Conservation (phyloP, 495 filamentous ascomycete genomes). For the Evernia prunastri region DNA sequence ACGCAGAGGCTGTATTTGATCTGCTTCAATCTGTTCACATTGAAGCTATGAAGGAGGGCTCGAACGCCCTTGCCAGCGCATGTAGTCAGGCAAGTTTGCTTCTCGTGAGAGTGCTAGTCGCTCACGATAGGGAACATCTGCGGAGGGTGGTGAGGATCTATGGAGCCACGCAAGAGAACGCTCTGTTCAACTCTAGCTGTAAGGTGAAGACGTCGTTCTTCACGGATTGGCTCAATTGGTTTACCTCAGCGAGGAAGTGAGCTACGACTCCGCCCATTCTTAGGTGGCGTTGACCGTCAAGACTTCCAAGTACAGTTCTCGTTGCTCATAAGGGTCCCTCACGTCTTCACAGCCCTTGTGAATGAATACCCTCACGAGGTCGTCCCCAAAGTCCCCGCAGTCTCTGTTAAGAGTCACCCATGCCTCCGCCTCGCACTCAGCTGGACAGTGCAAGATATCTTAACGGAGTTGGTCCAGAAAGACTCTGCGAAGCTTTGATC, state of each 20-base stretch:
- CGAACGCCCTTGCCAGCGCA: conserved; percentile 47
- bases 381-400: neutral
- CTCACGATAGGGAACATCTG: conserved; percentile 43
- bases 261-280: neutral
- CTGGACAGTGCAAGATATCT: too few species aligned
- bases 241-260: conserved; percentile 36
- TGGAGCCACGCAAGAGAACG: conserved; percentile 47
- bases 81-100: conserved; percentile 60
- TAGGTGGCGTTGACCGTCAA: neutral
- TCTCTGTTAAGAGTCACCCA: neutral
- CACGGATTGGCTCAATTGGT: conserved; percentile 65
- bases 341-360: accelerated
- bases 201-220: conserved; percentile 58
- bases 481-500: conserved; percentile 1
- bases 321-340: neutral
- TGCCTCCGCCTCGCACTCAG: neutral
- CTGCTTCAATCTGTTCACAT: conserved; percentile 63
- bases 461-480: neutral
- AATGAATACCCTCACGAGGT: neutral
- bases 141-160: conserved; percentile 51
- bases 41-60: conserved; percentile 60
- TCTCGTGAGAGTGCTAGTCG: conserved; percentile 54
- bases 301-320: neutral
- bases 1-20: conserved; percentile 41
- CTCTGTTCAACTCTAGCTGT: conserved; percentile 49